Evolutionary conservation across 2,329 filamentous ascomycete species (phyloP), one percentile per base, ranked within the genome.

Genomic region (Cytospora paraplurivora): DNA sequence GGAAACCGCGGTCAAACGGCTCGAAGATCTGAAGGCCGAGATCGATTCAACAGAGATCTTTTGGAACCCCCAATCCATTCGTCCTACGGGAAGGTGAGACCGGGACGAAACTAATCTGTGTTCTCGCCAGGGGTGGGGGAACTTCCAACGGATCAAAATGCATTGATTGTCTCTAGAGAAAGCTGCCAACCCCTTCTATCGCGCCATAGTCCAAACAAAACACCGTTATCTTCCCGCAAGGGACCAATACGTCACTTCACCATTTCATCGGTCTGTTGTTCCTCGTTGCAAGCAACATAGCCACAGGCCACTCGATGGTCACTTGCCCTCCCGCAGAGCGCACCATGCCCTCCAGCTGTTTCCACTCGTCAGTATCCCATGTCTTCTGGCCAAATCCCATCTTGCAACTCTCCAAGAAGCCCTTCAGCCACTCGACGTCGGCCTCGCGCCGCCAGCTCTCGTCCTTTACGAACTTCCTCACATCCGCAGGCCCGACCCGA

Each of bases 321-420:
- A 69, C 61, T 2, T 59, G 27, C 2, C 63, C 63, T 12, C 62
- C 59, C 13, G 27, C 59, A 12, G 44, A 55, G 10, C 11, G n/a
- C 13, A 69, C 59, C n/a, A 67, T 27, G 0, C 19, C 60, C 55
- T 69, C 68, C 32, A 69, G 52, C 62, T 66, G 59, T 27, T 52
- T 54, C 67, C 68, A 69, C 56, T 66, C 65, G 3, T 53, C 17
- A 8, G 53, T 54, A 1, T 60, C 62, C 66, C 67, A 69, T 4
- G 68, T 68, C 13, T 38, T 44, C 7, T 67, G 60, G n/a, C 61
- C 67, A 19, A 68, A 69, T 4, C 67, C 66, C 62, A 69, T 64
- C 50, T 67, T 61, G 27, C 56, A 66, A 41, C 68, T 69, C 6
- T 57, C 62, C 51, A 69, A 38, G 12, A 69, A 68, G 1, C 66